Percentiles rank a stretch among this genome's conserved stretches.
Evolutionary conservation across 768 basidiomycete species (phyloP).

Genomic region (Boletus eberwhitei): DNA sequence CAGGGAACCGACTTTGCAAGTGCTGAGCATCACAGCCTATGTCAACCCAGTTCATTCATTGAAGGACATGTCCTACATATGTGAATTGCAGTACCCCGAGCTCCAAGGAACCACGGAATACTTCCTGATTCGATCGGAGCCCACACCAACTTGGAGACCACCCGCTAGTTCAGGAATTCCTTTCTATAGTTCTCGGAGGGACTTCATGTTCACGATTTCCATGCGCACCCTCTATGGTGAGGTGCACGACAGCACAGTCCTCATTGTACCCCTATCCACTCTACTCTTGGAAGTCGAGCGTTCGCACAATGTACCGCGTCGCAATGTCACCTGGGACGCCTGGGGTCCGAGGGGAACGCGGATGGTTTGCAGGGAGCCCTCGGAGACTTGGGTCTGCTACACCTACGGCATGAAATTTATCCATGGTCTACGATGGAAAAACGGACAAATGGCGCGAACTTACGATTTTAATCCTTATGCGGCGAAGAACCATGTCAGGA

Average conservation of each 20-base stretch:
- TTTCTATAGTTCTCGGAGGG: conserved; percentile 21
- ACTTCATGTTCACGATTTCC: conserved; percentile 34
- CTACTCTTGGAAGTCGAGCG: conserved; percentile 24
- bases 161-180: conserved; percentile 11
- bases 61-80: conserved; percentile 19
- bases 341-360: conserved; percentile 34
- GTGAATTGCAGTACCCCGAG: conserved; percentile 26
- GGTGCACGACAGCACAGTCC: conserved; percentile 15
- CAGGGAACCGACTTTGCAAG: conserved; percentile 10
- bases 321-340: conserved; percentile 22
- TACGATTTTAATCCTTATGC: conserved; percentile 35
- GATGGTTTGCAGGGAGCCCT: conserved; percentile 26
- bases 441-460: conserved; percentile 17
- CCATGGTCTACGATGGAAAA: conserved; percentile 22
- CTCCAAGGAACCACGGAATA: conserved; percentile 14
- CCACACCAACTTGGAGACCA: conserved; percentile 27
- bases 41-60: conserved; percentile 1
- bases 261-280: conserved; percentile 33
- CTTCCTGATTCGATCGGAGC: conserved; percentile 34
- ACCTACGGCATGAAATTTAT: conserved; percentile 35
- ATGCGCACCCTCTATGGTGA: conserved; percentile 13
- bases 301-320: conserved; percentile 2
- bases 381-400: conserved; percentile 36
- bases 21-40: conserved; percentile 18
- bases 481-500: conserved; percentile 12